Evolutionary conservation across 352 stramenopile genomes (phyloP), one percentile per base, ranked within the genome.

Genomic region (Elongisporangium undulatum): DNA sequence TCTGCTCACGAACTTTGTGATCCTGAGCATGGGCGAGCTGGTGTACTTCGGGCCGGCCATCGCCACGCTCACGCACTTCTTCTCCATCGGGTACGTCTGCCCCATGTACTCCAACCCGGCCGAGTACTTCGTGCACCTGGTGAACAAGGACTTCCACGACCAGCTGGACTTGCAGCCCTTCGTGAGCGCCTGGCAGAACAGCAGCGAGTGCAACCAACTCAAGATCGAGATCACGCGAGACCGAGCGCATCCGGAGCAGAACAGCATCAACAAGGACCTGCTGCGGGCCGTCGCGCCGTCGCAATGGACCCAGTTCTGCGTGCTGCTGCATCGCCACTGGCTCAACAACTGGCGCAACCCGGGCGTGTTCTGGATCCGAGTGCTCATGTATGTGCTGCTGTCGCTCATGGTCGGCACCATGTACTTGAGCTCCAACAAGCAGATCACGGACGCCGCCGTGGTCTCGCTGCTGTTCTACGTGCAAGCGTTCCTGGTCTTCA

Each of bases 401-500:
- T 82, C 69, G 26, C 58, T 90, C 57, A 85, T 89, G 79, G 64
- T 90, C 26, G 82, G 84, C 34, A 85, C 82, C 13, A 90, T 93
- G 77, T 91, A 87, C 61, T 51, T 88, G 22, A 72, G 57, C 15
- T 72, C 81, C 4, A 81, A 79, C 60, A 41, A 66, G 19, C n/a
- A 63, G 5, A 71, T 78, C 51, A 69, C 69, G 3, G 65, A 63
- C n/a, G 38, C 63, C 2, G 62, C 67, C 0, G 72, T 85, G 49
- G 74, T 86, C 12, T 74, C 85, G 13, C 65, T 96, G 23, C 66
- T 97, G 10, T 97, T 96, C 67, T 96, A 93, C 71, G 78, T 93
- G 7, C 83, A 94, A 51, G 87, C 88, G 10, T 97, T 97, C 63
- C 69, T 97, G 51, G 85, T 94, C 23, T 97, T 96, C 69, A 97